Conservation (phyloP, 345 rosid species). For the Corymbia maculata region DNA sequence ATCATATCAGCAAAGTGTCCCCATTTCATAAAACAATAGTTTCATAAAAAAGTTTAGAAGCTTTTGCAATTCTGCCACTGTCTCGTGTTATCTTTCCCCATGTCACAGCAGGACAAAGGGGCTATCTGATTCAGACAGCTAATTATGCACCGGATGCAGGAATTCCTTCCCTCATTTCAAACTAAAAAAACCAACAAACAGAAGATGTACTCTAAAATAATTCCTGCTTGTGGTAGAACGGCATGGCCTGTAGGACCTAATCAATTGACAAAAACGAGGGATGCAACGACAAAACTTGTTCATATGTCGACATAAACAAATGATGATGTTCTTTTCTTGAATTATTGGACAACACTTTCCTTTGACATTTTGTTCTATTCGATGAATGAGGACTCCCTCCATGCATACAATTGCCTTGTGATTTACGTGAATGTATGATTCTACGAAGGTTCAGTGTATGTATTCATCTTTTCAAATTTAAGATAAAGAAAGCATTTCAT, state of each 20-base stretch:
- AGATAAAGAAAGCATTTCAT: not conserved
- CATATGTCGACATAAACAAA: too few species aligned
- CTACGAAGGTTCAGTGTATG: not conserved
- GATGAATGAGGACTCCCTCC: not conserved
- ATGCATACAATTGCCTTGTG: not conserved
- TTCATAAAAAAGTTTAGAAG: not conserved
- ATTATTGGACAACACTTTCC: not conserved
- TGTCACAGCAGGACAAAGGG: too few species aligned
- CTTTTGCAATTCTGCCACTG: too few species aligned
- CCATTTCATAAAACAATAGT: not conserved
- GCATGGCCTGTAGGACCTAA: too few species aligned
- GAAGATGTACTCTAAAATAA: too few species aligned
- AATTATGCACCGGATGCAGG: too few species aligned
- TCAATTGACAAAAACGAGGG: not conserved
- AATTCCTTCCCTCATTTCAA: too few species aligned
- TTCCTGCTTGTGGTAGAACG: too few species aligned
- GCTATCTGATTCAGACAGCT: too few species aligned
- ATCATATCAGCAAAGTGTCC: not conserved
- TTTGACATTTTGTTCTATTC: too few species aligned
- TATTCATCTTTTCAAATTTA: not conserved
- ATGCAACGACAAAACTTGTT: not conserved
- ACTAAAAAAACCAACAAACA: too few species aligned
- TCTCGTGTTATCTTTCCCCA: too few species aligned
- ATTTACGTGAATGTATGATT: not conserved
- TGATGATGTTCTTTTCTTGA: not conserved